Evolutionary conservation across 257 asterid species (phyloP).

Genomic region (Fraxinus quadrangulata): DNA sequence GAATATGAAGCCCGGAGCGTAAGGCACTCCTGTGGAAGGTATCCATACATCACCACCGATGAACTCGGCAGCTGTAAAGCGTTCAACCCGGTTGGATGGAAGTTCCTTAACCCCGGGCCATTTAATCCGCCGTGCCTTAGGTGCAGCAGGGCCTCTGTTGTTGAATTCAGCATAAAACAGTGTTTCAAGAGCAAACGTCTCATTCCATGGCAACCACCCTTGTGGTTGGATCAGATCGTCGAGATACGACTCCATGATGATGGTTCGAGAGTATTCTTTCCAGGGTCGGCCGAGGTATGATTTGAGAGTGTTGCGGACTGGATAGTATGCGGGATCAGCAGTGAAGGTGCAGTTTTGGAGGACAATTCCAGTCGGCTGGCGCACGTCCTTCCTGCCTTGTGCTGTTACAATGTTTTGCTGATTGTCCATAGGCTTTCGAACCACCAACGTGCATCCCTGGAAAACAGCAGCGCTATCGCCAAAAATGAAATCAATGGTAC

Average conservation of each 20-base stretch:
- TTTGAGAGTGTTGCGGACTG: slow-evolving; percentile 16
- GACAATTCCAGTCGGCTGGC: slow-evolving; percentile 46
- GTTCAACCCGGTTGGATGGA: slow-evolving; percentile 25
- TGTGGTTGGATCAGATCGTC: slow-evolving; percentile 49
- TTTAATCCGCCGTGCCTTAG: slow-evolving; percentile 25
- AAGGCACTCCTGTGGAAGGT: slow-evolving; percentile 32
- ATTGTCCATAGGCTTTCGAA: slow-evolving; percentile 50
- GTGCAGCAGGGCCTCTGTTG: slow-evolving; percentile 53
- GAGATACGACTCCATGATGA: slow-evolving; percentile 48
- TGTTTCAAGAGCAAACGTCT: slow-evolving; percentile 31
- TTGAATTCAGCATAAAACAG: slow-evolving; percentile 55
- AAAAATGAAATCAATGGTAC: slow-evolving; percentile 82
- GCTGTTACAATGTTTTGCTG: slow-evolving; percentile 69
- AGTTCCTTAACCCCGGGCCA: slow-evolving; percentile 54
- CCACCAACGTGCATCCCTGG: slow-evolving; percentile 55
- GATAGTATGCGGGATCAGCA: slow-evolving; percentile 41
- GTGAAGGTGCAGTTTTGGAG: slow-evolving; percentile 51
- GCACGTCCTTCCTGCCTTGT: slow-evolving; percentile 47
- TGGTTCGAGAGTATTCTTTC: slow-evolving; percentile 55
- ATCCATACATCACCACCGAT: slow-evolving; percentile 37
- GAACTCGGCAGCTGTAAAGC: slow-evolving; percentile 34
- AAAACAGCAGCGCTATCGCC: slow-evolving; percentile 70
- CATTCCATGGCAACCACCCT: slow-evolving; percentile 64
- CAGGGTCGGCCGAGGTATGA: slow-evolving; percentile 66
- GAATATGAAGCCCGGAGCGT: slow-evolving; percentile 26